phyloP scores from a whole-genome alignment of 2,329 filamentous ascomycete genomes.

The Eurotiales sp. region DNA sequence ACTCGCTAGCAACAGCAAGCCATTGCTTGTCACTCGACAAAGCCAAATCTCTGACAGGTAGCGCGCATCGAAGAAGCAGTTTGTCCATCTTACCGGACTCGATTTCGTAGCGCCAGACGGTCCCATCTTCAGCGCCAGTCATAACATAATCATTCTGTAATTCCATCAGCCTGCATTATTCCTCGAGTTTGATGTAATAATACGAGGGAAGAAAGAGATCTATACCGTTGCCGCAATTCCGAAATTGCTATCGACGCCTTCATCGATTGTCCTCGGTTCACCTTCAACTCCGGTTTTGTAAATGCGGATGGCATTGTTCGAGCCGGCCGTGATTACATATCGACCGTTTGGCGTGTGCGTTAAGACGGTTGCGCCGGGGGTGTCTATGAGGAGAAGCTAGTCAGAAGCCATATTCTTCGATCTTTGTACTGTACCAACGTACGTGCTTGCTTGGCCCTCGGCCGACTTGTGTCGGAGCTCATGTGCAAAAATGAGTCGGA shows the following conservation, averaged over 20 bases:
- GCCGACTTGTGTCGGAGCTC: conserved; percentile 34
- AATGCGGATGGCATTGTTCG: conserved; percentile 88
- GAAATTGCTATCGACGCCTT: conserved; percentile 81
- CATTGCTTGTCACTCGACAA: conserved; percentile 77
- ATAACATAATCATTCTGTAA: conserved; percentile 74
- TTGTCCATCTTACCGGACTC: conserved; percentile 66
- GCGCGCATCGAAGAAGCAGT: conserved; percentile 75
- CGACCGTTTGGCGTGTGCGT: conserved; percentile 86
- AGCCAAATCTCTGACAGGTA: conserved; percentile 81
- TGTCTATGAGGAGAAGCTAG: conserved; percentile 52
- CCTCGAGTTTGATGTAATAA: background rate
- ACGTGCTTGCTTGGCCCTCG: conserved; percentile 47
- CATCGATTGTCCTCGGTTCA: conserved; percentile 88
- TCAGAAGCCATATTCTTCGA: background rate
- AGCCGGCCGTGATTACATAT: conserved; percentile 84
- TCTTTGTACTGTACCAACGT: conserved; percentile 21
- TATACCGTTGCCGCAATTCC: conserved; percentile 68
- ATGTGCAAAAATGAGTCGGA: conserved; percentile 20
- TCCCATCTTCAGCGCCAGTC: conserved; percentile 88
- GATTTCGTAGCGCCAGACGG: conserved; percentile 90
- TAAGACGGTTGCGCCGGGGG: conserved; percentile 79
- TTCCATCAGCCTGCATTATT: background rate
- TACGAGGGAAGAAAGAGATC: too few species aligned
- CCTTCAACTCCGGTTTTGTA: conserved; percentile 90
- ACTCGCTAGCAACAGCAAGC: conserved; percentile 95